Base-by-base conservation (phyloP, 305 asterid genomes). In the Fraxinus velutina region DNA sequence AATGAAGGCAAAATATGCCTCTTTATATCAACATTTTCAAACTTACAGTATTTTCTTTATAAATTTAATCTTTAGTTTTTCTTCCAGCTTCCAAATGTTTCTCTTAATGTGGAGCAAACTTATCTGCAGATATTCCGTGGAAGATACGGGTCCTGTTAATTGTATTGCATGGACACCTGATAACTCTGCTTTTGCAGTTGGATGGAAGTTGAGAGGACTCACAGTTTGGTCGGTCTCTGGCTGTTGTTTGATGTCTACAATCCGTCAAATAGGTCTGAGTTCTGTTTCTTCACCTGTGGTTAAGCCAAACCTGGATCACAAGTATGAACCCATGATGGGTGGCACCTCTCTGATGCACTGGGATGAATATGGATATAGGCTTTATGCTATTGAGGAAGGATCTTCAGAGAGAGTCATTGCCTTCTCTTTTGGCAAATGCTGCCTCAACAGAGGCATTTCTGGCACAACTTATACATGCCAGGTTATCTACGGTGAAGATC, bases 171-270 rank as follows among this genome's bases (percentile, higher is more conserved):
- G 98, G 99, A 91, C 98, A 74, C 97, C 98, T 74, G 99, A 96
- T 85, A 91, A 88, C 85, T 91, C 97, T 83, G 97, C 97, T 80
- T 96, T 96, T 86, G 97, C 99, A 80, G 97, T 96, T 91, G 99
- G 99, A 88, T 96, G 98, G 98, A 94, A 94, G 89, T 89, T 93
- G 86, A 92, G 98, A 86, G 99, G 98, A 64, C 92, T 93, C 85
- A 85, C 97, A 37, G 99, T 96, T 86, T 96, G 99, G 99, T 96
- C 99, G 76, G 94, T 96, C 78, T 96, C 99, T 73, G 99, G 99
- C 33, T 96, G 99, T 87, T 97, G 99, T 75, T 92, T 96, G 92
- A 96, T 92, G 99, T 93, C 97, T 84, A 93, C 99, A 73, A 89
- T 93, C 84, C 97, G 98, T 73, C 99, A 94, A 86, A 93, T 94